These are phyloP conservation scores for Pisolithus orientalis DNA, from an alignment of 768 basidiomycete species.

Conservation along the genomic window DNA sequence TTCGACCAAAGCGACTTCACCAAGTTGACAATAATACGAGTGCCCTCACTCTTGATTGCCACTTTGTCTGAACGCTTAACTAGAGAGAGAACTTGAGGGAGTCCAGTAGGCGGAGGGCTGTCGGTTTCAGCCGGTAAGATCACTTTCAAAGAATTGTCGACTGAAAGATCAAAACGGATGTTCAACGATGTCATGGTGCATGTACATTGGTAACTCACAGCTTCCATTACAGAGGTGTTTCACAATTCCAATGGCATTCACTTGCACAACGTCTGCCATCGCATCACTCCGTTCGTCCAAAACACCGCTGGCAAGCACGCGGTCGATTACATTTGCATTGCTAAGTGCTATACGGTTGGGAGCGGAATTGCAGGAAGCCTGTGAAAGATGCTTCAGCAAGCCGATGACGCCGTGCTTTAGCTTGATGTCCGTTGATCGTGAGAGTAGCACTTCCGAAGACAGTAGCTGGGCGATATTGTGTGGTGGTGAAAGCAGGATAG, in stretches of 20 bases:
- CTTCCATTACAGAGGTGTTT: constrained; percentile 83
- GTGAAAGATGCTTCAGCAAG: constrained; percentile 81
- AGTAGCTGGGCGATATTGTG: constrained; percentile 59
- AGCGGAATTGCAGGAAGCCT: constrained; percentile 52
- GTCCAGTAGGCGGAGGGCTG: constrained; percentile 37
- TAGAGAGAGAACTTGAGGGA: constrained; percentile 68
- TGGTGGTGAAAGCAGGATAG: constrained; percentile 57
- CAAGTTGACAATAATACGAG: constrained; percentile 81
- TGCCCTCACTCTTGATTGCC: constrained; percentile 83
- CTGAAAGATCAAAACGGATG: constrained; percentile 17
- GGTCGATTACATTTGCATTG: constrained; percentile 55
- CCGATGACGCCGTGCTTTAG: constrained; percentile 87
- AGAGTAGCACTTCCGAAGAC: constrained; percentile 50
- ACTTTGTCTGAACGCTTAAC: constrained; percentile 74
- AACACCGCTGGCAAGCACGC: constrained; percentile 54
- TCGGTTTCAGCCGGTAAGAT: constrained; percentile 38
- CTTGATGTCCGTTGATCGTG: constrained; percentile 59
- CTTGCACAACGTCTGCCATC: constrained; percentile 81
- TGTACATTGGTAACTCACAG: constrained; percentile 38
- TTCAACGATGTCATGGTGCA: constrained; percentile 20
- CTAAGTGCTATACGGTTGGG: constrained; percentile 55
- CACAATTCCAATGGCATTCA: constrained; percentile 78
- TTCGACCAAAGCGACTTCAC: constrained; percentile 71
- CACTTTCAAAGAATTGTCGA: constrained; percentile 44
- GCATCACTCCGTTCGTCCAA: constrained; percentile 70